Evolutionary conservation across 352 stramenopile species (phyloP).

Genomic region (Pythium apleroticum): DNA sequence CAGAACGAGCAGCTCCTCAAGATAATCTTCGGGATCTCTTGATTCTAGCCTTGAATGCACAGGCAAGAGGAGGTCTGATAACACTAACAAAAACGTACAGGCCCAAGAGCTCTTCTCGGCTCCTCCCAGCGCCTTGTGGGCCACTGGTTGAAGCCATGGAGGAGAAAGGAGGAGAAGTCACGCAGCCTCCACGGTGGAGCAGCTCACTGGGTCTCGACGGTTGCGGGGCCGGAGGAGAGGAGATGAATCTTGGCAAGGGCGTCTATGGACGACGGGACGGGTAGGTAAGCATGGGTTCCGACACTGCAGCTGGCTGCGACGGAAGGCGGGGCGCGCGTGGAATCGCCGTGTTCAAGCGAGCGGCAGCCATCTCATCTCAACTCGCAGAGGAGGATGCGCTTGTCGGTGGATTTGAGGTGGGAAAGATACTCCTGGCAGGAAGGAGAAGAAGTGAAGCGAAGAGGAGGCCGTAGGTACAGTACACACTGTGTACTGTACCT

Average conservation of each 20-base stretch:
- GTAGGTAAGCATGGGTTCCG: background rate
- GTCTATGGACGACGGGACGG: background rate
- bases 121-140: background rate
- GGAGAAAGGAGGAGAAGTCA: background rate
- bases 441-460: background rate
- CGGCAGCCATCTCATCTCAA: conserved; percentile 1
- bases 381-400: background rate
- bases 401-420: background rate
- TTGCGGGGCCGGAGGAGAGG: too few relatives aligned
- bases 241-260: background rate
- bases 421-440: background rate
- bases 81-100: background rate
- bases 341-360: conserved; percentile 3
- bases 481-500: background rate
- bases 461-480: background rate
- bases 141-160: background rate
- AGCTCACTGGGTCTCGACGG: too few relatives aligned
- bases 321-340: background rate
- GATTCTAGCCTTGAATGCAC: background rate
- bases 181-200: too few relatives aligned
- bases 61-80: background rate
- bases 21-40: too few relatives aligned
- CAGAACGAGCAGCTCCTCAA: background rate
- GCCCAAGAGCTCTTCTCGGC: background rate
- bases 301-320: background rate